These are phyloP conservation scores for Malus hybrid DNA, from an alignment of 331 rosid genomes.

Conservation along the genomic window DNA sequence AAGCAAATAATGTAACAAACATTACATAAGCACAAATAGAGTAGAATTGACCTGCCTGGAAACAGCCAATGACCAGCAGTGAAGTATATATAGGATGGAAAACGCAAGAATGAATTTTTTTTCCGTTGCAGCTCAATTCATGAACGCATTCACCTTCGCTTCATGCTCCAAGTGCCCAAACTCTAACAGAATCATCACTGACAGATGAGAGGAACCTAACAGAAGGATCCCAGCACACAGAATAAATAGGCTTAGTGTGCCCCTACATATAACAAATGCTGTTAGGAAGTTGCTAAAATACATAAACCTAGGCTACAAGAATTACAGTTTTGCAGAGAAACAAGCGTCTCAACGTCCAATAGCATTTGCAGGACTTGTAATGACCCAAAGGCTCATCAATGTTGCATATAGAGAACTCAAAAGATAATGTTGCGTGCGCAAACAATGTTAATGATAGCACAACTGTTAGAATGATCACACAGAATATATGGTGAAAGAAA, in stretches of 20 bases:
- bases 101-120: slow-evolving; percentile 70
- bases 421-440: too few relatives aligned
- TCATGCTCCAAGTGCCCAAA: slow-evolving; percentile 76
- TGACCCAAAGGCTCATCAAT: too few relatives aligned
- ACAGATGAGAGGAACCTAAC: slow-evolving; percentile 84
- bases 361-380: too few relatives aligned
- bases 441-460: too few relatives aligned
- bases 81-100: slow-evolving; percentile 81
- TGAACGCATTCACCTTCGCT: slow-evolving; percentile 70
- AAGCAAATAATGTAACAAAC: background rate
- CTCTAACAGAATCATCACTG: slow-evolving; percentile 86
- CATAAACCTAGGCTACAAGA: too few relatives aligned
- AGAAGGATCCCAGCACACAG: slow-evolving; percentile 85
- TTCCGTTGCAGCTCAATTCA: slow-evolving; percentile 74
- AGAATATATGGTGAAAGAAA: background rate
- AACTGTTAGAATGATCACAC: background rate
- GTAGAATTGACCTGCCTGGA: slow-evolving; percentile 49
- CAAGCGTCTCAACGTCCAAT: too few relatives aligned
- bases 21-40: background rate
- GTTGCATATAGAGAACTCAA: too few relatives aligned
- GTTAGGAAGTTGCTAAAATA: background rate
- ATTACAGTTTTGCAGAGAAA: too few relatives aligned
- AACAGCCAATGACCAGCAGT: slow-evolving; percentile 82
- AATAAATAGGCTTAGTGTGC: slow-evolving; percentile 53
- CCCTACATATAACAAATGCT: slow-evolving; percentile 44